A percentile compares a stretch with the other conserved stretches of the same genome.
These are phyloP conservation scores for Microdochium bolleyi DNA, from an alignment of 2,329 filamentous ascomycete species.

Conservation along the genomic window DNA sequence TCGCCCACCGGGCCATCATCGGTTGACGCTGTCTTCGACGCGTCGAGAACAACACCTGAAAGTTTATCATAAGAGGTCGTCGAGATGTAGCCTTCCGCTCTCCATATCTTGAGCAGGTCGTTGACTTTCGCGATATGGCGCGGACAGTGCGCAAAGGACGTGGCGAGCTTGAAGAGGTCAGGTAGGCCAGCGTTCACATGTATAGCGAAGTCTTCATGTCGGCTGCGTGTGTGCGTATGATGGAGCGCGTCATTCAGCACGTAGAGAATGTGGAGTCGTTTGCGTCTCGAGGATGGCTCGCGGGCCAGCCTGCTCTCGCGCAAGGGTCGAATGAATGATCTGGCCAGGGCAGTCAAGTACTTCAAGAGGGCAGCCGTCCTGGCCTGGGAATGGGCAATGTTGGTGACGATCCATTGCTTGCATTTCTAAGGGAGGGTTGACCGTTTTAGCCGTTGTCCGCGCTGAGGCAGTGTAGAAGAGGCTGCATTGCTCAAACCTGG, in stretches of 20 bases:
- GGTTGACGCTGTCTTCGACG: slow-evolving; percentile 13
- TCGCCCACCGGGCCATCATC: slow-evolving; percentile 9
- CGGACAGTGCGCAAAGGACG: slow-evolving; percentile 50
- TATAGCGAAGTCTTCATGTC: slow-evolving; percentile 41
- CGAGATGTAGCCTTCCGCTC: slow-evolving; percentile 55
- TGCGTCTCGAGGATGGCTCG: slow-evolving; percentile 54
- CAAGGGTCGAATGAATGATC: slow-evolving; percentile 30
- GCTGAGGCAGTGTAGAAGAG: slow-evolving; percentile 28
- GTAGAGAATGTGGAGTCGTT: slow-evolving; percentile 69
- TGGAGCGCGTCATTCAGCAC: slow-evolving; percentile 72
- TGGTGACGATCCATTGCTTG: slow-evolving; percentile 75
- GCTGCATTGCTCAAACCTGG: slow-evolving; percentile 65
- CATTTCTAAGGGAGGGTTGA: slow-evolving; percentile 57
- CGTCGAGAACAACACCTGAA: slow-evolving; percentile 44
- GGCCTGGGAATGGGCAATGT: slow-evolving; percentile 59
- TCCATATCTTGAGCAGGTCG: slow-evolving; percentile 62
- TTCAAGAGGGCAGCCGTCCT: slow-evolving; percentile 64
- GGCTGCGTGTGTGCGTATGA: slow-evolving; percentile 49
- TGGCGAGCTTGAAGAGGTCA: slow-evolving; percentile 51
- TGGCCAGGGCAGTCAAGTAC: slow-evolving; percentile 64
- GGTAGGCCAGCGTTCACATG: slow-evolving; percentile 52
- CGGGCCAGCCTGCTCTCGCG: slow-evolving; percentile 22
- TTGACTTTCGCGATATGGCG: slow-evolving; percentile 60
- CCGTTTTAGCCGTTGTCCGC: slow-evolving; percentile 22
- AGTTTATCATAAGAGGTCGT: slow-evolving; percentile 47